Evolutionary conservation across 1,139 yeast species (phyloP).

Genomic region (Waltiozyma sp.): DNA sequence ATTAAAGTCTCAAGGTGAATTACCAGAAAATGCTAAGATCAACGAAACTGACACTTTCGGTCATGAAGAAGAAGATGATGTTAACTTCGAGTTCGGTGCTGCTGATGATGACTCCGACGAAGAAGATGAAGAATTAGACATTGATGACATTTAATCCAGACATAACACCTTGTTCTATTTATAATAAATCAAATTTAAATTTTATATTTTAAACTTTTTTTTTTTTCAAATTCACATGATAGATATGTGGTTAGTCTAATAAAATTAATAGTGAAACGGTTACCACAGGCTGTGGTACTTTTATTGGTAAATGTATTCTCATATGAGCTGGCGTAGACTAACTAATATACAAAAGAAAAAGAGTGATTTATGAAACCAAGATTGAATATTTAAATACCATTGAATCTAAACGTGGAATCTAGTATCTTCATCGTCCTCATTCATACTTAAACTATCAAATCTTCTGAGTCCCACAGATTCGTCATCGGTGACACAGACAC

Average conservation of each 20-base stretch:
- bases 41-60: conserved; percentile 97
- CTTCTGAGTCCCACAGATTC: conserved; percentile 51
- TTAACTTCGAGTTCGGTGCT: conserved; percentile 96
- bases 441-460: conserved; percentile 48
- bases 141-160: conserved; percentile 59
- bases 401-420: conserved; percentile 18
- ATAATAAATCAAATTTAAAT: no score
- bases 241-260: no score
- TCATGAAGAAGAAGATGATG: conserved; percentile 94
- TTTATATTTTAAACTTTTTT: no score
- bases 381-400: no score
- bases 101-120: conserved; percentile 75
- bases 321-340: background rate
- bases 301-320: background rate
- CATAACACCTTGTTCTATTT: background rate
- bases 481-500: conserved; percentile 28
- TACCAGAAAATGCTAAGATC: conserved; percentile 93
- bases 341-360: no score
- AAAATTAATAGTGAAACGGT: no score
- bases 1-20: conserved; percentile 89
- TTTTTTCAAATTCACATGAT: background rate
- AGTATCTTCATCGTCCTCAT: conserved; percentile 25
- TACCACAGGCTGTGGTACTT: no score
- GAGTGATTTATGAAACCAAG: no score
- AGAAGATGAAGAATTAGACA: conserved; percentile 62